Conservation (phyloP, 1,284 basidiomycete genomes). For the Cutaneotrichosporon cutaneum region DNA sequence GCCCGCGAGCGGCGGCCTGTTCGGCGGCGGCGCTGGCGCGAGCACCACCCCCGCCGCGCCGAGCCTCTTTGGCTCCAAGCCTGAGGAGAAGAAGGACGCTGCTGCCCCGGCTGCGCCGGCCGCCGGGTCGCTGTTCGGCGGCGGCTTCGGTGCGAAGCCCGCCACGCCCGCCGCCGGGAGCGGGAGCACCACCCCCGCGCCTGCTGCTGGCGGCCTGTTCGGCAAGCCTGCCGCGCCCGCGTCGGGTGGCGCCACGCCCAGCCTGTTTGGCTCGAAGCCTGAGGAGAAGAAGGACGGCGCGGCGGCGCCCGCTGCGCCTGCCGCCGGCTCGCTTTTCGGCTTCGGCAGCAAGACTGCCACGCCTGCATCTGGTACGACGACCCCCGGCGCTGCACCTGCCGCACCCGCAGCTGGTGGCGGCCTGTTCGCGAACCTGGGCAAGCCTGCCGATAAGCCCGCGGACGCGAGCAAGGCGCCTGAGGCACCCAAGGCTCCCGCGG, state of each 20-base stretch:
- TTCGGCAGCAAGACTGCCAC: not conserved
- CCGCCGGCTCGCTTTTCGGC: constrained; percentile 7
- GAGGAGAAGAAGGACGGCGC: constrained; percentile 4
- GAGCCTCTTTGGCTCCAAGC: constrained; percentile 31
- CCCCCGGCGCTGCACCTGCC: not conserved
- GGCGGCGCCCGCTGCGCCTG: constrained; percentile 11
- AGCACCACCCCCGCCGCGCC: constrained; percentile 8
- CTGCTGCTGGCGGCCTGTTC: constrained; percentile 34
- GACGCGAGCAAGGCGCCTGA: constrained; percentile 27
- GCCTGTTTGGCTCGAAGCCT: constrained; percentile 36
- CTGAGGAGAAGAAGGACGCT: constrained; percentile 9
- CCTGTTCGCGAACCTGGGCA: constrained; percentile 34
- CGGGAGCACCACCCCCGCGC: constrained; percentile 28
- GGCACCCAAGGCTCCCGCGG: constrained; percentile 31
- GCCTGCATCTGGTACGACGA: constrained; percentile 3
- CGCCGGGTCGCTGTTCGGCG: constrained; percentile 34
- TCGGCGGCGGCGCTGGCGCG: constrained; percentile 33
- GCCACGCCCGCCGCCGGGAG: constrained; percentile 4
- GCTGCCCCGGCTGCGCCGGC: constrained; percentile 11
- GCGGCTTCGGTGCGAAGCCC: constrained; percentile 34
- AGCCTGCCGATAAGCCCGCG: constrained; percentile 32
- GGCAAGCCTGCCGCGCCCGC: constrained; percentile 8
- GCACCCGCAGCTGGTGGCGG: constrained; percentile 30
- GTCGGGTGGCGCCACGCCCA: constrained; percentile 28
- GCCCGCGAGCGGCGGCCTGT: constrained; percentile 25